These are phyloP conservation scores for Pseudonitzschia multiseries DNA, from an alignment of 108 stramenopile genomes.

Conservation along the genomic window DNA sequence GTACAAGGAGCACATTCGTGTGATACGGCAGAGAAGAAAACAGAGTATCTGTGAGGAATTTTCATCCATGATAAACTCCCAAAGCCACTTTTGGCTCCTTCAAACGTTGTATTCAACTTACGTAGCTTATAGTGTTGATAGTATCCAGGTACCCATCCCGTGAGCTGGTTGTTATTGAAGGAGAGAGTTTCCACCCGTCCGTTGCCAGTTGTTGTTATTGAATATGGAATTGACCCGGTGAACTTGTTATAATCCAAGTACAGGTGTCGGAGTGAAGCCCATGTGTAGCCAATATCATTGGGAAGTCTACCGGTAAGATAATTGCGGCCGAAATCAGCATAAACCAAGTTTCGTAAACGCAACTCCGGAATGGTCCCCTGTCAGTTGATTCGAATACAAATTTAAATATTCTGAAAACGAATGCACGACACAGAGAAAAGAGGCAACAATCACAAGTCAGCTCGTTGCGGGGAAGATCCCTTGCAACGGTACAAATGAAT, in stretches of 20 bases:
- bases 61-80: neutral
- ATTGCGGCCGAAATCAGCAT: slow-evolving; percentile 47
- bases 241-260: slow-evolving; percentile 53
- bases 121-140: slow-evolving; percentile 35
- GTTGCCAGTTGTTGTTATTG: slow-evolving; percentile 35
- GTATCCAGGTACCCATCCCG: slow-evolving; percentile 37
- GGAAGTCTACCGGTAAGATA: slow-evolving; percentile 44
- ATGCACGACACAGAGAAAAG: neutral
- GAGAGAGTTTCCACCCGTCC: slow-evolving; percentile 23
- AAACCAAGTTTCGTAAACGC: slow-evolving; percentile 22
- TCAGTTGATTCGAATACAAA: slow-evolving; percentile 37
- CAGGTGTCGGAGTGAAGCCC: slow-evolving; percentile 29
- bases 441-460: neutral
- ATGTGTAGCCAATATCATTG: slow-evolving; percentile 7
- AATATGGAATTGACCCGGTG: slow-evolving; percentile 37
- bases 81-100: too few relatives aligned
- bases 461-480: neutral
- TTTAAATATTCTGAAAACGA: slow-evolving; percentile 38
- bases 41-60: slow-evolving; percentile 11
- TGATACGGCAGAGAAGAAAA: neutral
- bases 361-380: slow-evolving; percentile 40
- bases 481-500: too few relatives aligned
- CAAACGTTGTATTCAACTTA: neutral
- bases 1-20: neutral
- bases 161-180: slow-evolving; percentile 43